A percentile compares a stretch with the other conserved stretches of the same genome.
These are phyloP conservation scores for Ogataea paraovalis DNA, from an alignment of 805 yeast species.

Conservation along the genomic window DNA sequence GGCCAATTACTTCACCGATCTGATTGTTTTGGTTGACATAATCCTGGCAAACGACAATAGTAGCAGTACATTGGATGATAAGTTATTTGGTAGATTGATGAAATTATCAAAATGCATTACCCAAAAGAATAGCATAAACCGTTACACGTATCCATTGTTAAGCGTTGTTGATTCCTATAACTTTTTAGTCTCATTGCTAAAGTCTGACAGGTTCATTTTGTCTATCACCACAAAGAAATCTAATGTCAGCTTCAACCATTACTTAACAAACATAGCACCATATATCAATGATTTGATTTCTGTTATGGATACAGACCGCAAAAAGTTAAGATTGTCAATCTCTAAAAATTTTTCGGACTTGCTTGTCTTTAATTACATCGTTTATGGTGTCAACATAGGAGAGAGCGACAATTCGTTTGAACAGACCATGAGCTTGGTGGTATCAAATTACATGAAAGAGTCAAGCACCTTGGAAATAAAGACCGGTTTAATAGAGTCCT, in stretches of 20 bases:
- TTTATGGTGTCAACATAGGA: conserved; percentile 24
- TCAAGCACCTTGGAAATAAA: conserved; percentile 14
- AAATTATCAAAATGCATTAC: conserved; percentile 27
- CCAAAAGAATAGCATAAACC: conserved; percentile 14
- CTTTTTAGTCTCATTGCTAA: conserved; percentile 25
- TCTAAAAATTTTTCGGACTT: conserved; percentile 31
- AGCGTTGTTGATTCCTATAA: conserved; percentile 29
- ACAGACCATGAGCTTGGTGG: conserved; percentile 19
- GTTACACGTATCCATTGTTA: conserved; percentile 28
- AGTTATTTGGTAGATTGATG: conserved; percentile 27
- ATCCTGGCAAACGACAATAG: conserved; percentile 27
- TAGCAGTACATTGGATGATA: conserved; percentile 27
- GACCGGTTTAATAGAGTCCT: conserved; percentile 26
- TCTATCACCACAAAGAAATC: conserved; percentile 25
- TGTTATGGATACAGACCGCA: conserved; percentile 27
- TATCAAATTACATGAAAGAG: conserved; percentile 19
- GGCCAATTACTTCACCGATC: conserved; percentile 32
- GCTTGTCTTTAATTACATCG: conserved; percentile 29
- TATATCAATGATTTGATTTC: conserved; percentile 16
- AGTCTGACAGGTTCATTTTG: conserved; percentile 28
- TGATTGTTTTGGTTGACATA: conserved; percentile 27
- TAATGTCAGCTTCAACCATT: conserved; percentile 16
- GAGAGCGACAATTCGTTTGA: conserved; percentile 26
- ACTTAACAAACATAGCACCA: conserved; percentile 19
- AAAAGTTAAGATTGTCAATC: conserved; percentile 26